Conservation (phyloP, 768 basidiomycete genomes). For the Punctularia strigosozonata region DNA sequence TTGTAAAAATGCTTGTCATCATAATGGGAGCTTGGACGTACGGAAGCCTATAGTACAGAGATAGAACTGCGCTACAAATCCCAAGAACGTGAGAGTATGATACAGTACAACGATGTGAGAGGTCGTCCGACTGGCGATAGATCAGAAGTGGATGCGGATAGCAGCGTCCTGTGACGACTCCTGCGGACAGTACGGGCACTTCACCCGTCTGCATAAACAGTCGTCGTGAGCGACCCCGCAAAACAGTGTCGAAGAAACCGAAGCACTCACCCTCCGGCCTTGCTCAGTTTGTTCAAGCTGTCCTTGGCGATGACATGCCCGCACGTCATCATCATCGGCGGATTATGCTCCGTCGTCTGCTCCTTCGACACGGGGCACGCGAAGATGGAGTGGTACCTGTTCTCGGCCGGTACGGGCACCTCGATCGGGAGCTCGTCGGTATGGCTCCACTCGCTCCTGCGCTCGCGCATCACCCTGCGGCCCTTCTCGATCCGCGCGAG, state of each 20-base stretch:
- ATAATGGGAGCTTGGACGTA: too few species aligned
- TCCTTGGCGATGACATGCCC: conserved; percentile 94
- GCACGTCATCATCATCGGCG: conserved; percentile 96
- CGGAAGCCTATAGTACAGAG: too few species aligned
- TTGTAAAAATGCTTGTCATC: too few species aligned
- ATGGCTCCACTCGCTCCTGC: conserved; percentile 88
- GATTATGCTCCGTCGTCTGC: conserved; percentile 85
- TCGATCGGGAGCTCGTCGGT: conserved; percentile 94
- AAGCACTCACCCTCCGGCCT: conserved; percentile 64
- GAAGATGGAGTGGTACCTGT: conserved; percentile 94
- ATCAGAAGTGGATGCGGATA: conserved; percentile 55
- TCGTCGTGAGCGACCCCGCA: neutral
- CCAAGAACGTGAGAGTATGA: too few species aligned
- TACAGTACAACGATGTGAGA: neutral
- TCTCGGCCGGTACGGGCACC: conserved; percentile 75
- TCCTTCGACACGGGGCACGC: conserved; percentile 98
- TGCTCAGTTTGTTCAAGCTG: conserved; percentile 81
- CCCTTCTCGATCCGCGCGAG: conserved; percentile 91
- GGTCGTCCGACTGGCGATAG: too few species aligned
- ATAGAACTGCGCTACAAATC: too few species aligned
- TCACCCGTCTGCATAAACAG: conserved; percentile 54
- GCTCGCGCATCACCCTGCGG: conserved; percentile 83
- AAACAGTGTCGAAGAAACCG: conserved; percentile 4
- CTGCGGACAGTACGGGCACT: conserved; percentile 92
- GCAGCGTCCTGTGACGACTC: conserved; percentile 54